A percentile compares a stretch with the other conserved stretches of the same genome.
phyloP scores from a whole-genome alignment of 2,329 filamentous ascomycete genomes.

The Calycina herbarum region DNA sequence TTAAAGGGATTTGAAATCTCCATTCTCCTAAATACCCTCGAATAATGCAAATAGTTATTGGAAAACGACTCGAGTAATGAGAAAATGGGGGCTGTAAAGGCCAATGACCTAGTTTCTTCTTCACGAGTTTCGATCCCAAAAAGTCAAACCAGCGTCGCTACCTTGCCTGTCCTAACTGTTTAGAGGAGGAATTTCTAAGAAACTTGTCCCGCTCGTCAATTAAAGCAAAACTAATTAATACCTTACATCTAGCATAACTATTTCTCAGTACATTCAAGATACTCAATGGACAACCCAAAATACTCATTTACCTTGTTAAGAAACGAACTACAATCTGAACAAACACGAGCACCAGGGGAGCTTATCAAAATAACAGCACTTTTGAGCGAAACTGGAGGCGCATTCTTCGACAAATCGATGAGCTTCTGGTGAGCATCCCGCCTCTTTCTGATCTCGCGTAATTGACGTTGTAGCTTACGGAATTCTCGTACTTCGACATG shows the following conservation, averaged over 20 bases:
- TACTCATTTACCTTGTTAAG: neutral
- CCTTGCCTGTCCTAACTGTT: too few relatives aligned
- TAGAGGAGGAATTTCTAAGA: too few relatives aligned
- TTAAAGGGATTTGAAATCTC: too few relatives aligned
- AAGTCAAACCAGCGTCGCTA: too few relatives aligned
- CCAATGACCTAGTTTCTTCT: too few relatives aligned
- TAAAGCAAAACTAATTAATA: neutral
- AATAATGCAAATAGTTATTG: too few relatives aligned
- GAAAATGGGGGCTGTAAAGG: too few relatives aligned
- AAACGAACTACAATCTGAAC: neutral
- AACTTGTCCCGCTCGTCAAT: too few relatives aligned
- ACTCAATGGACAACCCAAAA: neutral
- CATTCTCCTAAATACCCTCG: too few relatives aligned
- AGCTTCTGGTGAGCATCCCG: neutral
- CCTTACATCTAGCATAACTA: neutral
- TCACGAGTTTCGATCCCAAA: too few relatives aligned
- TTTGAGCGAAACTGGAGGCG: neutral
- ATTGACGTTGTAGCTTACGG: neutral
- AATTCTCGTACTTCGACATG: neutral
- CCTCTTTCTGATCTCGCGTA: conserved; percentile 2
- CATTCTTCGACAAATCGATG: neutral
- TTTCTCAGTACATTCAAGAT: neutral
- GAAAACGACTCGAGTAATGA: too few relatives aligned
- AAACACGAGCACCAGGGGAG: neutral
- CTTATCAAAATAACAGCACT: neutral